Conservation (phyloP, 169 alveolate genomes). For the Cryptosporidium bovis region DNA sequence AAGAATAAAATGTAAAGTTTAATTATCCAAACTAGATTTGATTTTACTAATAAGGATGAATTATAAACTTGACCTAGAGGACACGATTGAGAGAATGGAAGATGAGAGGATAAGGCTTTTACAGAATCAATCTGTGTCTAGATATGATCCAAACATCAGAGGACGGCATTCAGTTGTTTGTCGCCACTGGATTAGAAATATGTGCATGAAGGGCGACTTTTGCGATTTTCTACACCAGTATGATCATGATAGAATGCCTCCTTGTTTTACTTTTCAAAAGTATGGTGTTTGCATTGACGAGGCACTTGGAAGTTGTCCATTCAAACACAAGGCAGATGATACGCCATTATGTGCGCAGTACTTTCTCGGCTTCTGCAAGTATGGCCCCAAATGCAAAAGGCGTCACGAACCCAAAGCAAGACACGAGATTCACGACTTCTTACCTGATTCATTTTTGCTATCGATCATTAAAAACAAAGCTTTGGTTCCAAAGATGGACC, state of each 20-base stretch:
- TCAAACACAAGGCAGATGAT: constrained; percentile 78
- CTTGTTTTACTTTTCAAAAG: constrained; percentile 85
- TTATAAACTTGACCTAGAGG: constrained; percentile 3
- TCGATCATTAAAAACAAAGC: constrained; percentile 44
- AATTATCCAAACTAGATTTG: neutral
- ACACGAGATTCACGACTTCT: constrained; percentile 59
- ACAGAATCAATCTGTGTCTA: constrained; percentile 54
- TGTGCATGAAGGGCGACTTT: constrained; percentile 92
- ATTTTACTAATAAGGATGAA: neutral
- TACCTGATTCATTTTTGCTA: constrained; percentile 77
- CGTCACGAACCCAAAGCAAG: constrained; percentile 78
- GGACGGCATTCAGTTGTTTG: constrained; percentile 92
- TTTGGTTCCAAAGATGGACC: constrained; percentile 64
- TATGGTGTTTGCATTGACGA: constrained; percentile 87
- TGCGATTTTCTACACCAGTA: constrained; percentile 92
- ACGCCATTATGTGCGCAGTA: constrained; percentile 77
- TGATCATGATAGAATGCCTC: constrained; percentile 89
- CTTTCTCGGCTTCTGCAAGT: constrained; percentile 84
- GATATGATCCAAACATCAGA: constrained; percentile 74
- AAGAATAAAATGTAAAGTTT: neutral
- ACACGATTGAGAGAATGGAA: constrained; percentile 41
- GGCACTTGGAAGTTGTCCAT: constrained; percentile 81
- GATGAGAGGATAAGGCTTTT: constrained; percentile 44
- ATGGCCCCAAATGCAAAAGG: constrained; percentile 82
- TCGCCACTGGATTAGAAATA: constrained; percentile 92